Evolutionary conservation across 1,284 basidiomycete species (phyloP), one percentile per base, ranked within the genome.

Genomic region (Leccinum subspadiceum): DNA sequence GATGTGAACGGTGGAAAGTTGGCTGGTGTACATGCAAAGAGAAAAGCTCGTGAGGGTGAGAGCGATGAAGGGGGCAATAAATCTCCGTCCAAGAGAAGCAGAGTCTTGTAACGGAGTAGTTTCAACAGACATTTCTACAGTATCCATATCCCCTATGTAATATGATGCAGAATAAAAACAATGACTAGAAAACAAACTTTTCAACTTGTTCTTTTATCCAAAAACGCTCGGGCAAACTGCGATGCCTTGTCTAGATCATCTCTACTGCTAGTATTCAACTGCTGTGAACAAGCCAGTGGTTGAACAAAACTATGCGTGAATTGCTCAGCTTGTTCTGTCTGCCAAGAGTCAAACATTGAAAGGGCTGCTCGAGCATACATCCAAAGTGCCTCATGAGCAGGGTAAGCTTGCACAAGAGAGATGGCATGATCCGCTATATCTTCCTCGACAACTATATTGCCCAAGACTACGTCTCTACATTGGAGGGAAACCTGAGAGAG

Each of bases 311-410:
- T 1, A 26, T 57, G 54, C 5, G 61, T 26, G 4, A 70, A 73
- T 5, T 60, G 50, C 10, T 57, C 39, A 0, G 51, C 48, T 44
- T 48, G 58, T 24, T 35, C 41, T 49, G 46, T 9, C 54, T 62
- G 46, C 48, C 51, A 54, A 0, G 26, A 22, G 17, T 53, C 24
- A 6, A 31, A 39, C 17, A 64, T 54, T 12, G 57, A 65, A 41
- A 61, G 50, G 1, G 48, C 53, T 4, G 22, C 48, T 44, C 31
- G 61, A 12, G 31, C 49, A 71, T 86, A 88, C 62, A 84, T 73
- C 86, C 86, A 87, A 29, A 88, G 75, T 0, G 85, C 71, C 65
- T 88, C 84, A 60, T 86, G 83, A 39, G 75, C 64, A 5, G 85
- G 81, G 66, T 81, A 86, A 26, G 73, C 64, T 20, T 65, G 63